Conservation (phyloP, 1,284 basidiomycete species). For the Sphagnurus paluster region DNA sequence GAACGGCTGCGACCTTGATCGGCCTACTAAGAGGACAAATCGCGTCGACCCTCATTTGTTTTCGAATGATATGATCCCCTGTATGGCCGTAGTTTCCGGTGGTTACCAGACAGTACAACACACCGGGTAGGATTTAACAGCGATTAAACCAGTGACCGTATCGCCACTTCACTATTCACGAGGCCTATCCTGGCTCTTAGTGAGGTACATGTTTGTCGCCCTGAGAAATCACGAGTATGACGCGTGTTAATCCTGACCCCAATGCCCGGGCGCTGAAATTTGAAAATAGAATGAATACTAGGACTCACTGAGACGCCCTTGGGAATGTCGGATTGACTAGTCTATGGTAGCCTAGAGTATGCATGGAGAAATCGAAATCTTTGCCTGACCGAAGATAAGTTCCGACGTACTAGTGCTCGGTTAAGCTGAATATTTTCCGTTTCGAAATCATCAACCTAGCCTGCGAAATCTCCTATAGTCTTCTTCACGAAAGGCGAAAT, state of each 20-base stretch:
- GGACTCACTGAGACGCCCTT: not conserved
- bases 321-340: not conserved
- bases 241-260: slow-evolving; percentile 4
- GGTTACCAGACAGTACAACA: too few species aligned
- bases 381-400: too few species aligned
- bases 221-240: slow-evolving; percentile 4
- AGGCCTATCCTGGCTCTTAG: too few species aligned
- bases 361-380: too few species aligned
- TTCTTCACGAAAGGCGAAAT: too few species aligned
- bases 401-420: too few species aligned
- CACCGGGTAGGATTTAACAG: too few species aligned
- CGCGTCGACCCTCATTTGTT: slow-evolving; percentile 6
- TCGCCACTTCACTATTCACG: slow-evolving; percentile 14
- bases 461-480: too few species aligned
- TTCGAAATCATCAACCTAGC: too few species aligned
- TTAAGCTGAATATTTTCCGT: too few species aligned
- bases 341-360: not conserved
- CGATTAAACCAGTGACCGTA: slow-evolving; percentile 5
- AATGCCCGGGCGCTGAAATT: not conserved
- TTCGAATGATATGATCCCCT: slow-evolving; percentile 2
- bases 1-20: not conserved
- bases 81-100: not conserved
- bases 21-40: not conserved
- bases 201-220: slow-evolving; percentile 5
- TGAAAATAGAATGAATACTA: not conserved